A percentile compares a stretch with the other conserved stretches of the same genome.
These are phyloP conservation scores for Pogostemon cablin DNA, from an alignment of 257 asterid species.

Conservation along the genomic window DNA sequence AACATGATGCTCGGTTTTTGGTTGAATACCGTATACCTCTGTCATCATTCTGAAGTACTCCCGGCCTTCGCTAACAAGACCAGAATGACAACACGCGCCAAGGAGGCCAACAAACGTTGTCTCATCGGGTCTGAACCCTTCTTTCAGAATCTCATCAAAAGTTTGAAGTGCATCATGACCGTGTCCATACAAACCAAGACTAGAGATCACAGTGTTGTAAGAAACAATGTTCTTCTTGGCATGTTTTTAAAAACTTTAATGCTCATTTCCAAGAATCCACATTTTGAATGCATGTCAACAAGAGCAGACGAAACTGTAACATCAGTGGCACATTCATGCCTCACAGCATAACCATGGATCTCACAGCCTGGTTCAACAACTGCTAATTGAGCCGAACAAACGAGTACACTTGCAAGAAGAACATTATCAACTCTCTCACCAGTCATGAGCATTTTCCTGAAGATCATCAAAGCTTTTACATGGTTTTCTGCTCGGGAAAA, in stretches of 20 bases:
- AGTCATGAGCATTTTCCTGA: constrained; percentile 44
- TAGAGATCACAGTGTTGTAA: constrained; percentile 59
- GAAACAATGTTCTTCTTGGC: constrained; percentile 54
- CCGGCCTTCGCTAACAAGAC: constrained; percentile 61
- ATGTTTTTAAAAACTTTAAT: constrained; percentile 52
- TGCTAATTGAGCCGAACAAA: constrained; percentile 60
- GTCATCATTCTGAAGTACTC: constrained; percentile 58
- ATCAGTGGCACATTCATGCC: constrained; percentile 43
- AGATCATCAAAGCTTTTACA: constrained; percentile 48
- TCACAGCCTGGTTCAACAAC: constrained; percentile 61
- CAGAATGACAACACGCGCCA: constrained; percentile 78
- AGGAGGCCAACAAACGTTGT: constrained; percentile 70
- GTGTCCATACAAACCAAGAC: constrained; percentile 71
- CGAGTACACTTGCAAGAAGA: constrained; percentile 54
- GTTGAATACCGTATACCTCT: constrained; percentile 48
- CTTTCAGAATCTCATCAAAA: constrained; percentile 50
- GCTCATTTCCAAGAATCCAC: constrained; percentile 74
- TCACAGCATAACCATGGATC: constrained; percentile 69
- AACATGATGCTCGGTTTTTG: constrained; percentile 67
- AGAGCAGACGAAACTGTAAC: constrained; percentile 74
- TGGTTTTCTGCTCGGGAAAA: constrained; percentile 53
- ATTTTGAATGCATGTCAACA: constrained; percentile 84
- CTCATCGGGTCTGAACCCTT: constrained; percentile 64
- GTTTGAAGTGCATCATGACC: constrained; percentile 52
- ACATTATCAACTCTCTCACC: constrained; percentile 51